Base-by-base conservation (phyloP, 257 asterid species). In the Capsicum pubescens region DNA sequence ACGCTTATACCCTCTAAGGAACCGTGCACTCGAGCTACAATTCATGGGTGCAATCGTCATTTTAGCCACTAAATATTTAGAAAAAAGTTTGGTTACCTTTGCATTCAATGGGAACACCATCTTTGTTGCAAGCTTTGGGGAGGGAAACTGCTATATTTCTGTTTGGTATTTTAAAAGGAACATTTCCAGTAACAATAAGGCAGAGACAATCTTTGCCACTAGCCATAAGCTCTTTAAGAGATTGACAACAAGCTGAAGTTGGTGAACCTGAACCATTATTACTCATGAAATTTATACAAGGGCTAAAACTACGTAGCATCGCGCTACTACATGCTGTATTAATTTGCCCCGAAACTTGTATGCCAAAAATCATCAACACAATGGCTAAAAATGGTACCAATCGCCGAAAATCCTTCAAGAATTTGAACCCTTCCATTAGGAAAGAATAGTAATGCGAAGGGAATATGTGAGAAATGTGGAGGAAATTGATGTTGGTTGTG, bases 81-180 rank as follows among this genome's bases (percentile, higher is more conserved):
- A 2, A 46, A 17, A 21, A 50, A 50, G 8, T 0, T 10, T 58
- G 17, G 64, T 83, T 8, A 94, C 98, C 94, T 92, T 89, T 87
- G 93, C 97, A 95, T 82, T 91, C 95, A 82, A 95, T 84, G 39
- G 97, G 94, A 7, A 95, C 96, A 10, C 94, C 92, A 48, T 90
- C 88, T 86, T 79, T 86, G 79, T 90, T 95, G 83, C 98, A 95
- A 58, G 97, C 95, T 52, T 90, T 90, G 0, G 98, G 98, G 26
- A 93, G 93, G 32, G 95, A 82, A 56, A 93, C 46, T 7, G 98
- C 96, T 0, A 90, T 87, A 21, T 90, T 90, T 50, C 85, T 94
- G 36, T 92, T 93, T 2, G 98, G 98, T 9, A 92, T 58, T 1
- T 81, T 89, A 79, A 92, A 90, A 2, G 96, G 97, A 8, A 91